Evolutionary conservation across 2,329 filamentous ascomycete species (phyloP).

Genomic region (Talaromyces sp.): DNA sequence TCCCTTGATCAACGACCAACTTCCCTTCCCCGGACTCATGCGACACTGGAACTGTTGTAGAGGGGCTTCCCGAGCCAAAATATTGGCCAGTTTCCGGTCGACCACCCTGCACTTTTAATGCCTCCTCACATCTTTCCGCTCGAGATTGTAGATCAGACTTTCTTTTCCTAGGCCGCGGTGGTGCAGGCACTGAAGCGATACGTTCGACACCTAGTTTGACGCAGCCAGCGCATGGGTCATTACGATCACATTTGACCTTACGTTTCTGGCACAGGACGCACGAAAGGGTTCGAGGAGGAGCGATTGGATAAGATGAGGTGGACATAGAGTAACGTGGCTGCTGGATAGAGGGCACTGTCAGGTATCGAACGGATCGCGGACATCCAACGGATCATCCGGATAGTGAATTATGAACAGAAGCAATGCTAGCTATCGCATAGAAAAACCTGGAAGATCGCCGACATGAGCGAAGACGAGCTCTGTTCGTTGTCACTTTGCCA

Average conservation of each 20-base stretch:
- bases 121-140: background rate
- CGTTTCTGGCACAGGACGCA: background rate
- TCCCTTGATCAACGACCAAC: background rate
- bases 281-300: background rate
- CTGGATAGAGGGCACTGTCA: background rate
- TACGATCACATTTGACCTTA: background rate
- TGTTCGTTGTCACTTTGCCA: background rate
- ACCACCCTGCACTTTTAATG: background rate
- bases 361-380: background rate
- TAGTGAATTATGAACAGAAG: background rate
- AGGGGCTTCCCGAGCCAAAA: background rate
- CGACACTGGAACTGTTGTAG: background rate
- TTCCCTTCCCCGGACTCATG: background rate
- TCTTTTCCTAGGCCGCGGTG: background rate
- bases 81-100: background rate
- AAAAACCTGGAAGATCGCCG: background rate
- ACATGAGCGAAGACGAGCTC: background rate
- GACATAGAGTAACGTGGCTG: background rate
- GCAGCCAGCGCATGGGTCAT: background rate
- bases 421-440: background rate
- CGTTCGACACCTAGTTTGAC: background rate
- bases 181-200: background rate
- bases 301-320: background rate
- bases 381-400: background rate
- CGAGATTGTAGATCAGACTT: background rate